Percentiles rank a stretch among this genome's conserved stretches.
These are phyloP conservation scores for barrel medic (Medicago truncatula) DNA, from an alignment of 306 rosid species.

Conservation along the genomic window DNA sequence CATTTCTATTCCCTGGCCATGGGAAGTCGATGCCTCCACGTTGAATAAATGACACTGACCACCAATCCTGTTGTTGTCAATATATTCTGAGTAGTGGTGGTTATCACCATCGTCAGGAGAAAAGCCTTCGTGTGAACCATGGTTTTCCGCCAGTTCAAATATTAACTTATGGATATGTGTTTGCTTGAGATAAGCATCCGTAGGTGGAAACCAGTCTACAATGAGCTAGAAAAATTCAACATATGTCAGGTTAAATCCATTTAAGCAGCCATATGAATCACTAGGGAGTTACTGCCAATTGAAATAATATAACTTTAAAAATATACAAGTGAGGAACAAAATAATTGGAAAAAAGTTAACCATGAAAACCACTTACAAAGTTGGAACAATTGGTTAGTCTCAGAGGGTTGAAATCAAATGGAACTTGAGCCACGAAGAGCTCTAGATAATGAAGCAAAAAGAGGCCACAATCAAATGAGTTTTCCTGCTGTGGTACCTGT, in stretches of 20 bases:
- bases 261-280: conserved; percentile 22
- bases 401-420: conserved; percentile 68
- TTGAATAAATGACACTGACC: conserved; percentile 49
- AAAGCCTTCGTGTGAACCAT: conserved; percentile 43
- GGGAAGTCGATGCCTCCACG: conserved; percentile 51
- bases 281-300: conserved; percentile 5
- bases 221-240: conserved; percentile 58
- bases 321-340: too few relatives aligned
- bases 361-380: conserved; percentile 65
- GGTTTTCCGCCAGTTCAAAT: conserved; percentile 57
- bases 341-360: background rate
- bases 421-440: conserved; percentile 73
- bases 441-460: conserved; percentile 82
- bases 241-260: background rate
- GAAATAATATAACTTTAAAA: background rate
- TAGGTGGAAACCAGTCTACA: conserved; percentile 75
- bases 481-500: conserved; percentile 86
- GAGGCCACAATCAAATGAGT: conserved; percentile 79
- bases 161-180: conserved; percentile 68
- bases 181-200: conserved; percentile 81
- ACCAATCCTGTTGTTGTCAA: conserved; percentile 33
- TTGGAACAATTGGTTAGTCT: conserved; percentile 59
- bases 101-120: conserved; percentile 51
- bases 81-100: conserved; percentile 37
- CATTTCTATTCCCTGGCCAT: conserved; percentile 58